Evolutionary conservation across 371 early-diverging fungal species (phyloP), one percentile per base, ranked within the genome.

Genomic region (Rhizopus stolonifer): DNA sequence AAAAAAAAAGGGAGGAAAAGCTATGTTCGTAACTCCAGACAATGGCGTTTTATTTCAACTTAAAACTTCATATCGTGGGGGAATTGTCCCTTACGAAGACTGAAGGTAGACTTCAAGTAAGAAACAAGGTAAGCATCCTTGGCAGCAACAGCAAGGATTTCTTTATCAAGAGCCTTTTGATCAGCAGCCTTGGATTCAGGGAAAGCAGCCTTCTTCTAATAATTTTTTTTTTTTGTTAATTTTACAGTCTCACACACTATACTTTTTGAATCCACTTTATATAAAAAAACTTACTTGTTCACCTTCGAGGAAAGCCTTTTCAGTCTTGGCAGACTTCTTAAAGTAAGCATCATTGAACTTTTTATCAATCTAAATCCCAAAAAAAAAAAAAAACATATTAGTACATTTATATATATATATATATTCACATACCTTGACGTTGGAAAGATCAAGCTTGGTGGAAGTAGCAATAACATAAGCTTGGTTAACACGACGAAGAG

Each of bases 391-490:
- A n/a, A 13, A n/a, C 9, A 14, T 14, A 10, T 23, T 23, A 10
- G 0, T 36, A 21, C 7, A 10, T 17, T 8, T 36, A 1, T 7
- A 39, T 13, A 11, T 4, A 17, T 25, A n/a, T 29, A 29, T 1
- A 2, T 23, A 4, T 49, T 29, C 6, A 9, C 9, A 6, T 67
- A 91, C 82, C 75, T 79, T 78, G 71, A 87, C 82, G 53, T 66
- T 70, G 49, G 88, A 77, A 53, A 96, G 56, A 61, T 96, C 94
- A 49, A 98, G 72, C 85, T 94, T 94, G 82, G 97, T 93, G 65
- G 95, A 92, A 69, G 97, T 98, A 71, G 97, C 95, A 73, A 96
- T 89, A 57, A 93, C 96, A 77, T 95, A 98, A 64, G 96, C 92
- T 81, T 94, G 96, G 88, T 94, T 92, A 79, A 98, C 94, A 52